A percentile compares a stretch with the other conserved stretches of the same genome.
phyloP scores from a whole-genome alignment of 2,329 filamentous ascomycete species.

The Penicillium sp. region DNA sequence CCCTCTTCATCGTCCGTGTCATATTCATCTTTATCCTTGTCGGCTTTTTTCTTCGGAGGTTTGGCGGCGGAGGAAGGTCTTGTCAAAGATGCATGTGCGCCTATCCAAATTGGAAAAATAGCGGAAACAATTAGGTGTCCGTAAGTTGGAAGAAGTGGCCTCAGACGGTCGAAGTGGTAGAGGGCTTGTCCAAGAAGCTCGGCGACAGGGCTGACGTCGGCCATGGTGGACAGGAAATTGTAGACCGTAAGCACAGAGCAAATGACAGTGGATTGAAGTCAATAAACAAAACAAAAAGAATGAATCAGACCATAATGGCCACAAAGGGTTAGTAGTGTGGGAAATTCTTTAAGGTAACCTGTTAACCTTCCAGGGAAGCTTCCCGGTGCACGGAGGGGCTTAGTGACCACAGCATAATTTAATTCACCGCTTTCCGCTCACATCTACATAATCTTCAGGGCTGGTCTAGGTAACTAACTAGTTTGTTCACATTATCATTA shows the following conservation, averaged over 20 bases:
- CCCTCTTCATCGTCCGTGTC: conserved; percentile 52
- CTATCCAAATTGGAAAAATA: conserved; percentile 78
- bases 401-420: background rate
- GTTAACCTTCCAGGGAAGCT: conserved; percentile 19
- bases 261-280: background rate
- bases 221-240: conserved; percentile 26
- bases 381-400: background rate
- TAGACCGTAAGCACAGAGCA: background rate
- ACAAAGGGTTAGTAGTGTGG: background rate
- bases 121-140: conserved; percentile 66
- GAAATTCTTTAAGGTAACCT: conserved; percentile 13
- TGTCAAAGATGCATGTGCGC: conserved; percentile 79
- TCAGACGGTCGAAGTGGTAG: conserved; percentile 46
- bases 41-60: conserved; percentile 53
- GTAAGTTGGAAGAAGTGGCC: conserved; percentile 56
- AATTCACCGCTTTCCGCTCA: background rate
- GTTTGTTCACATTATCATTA: no score
- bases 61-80: conserved; percentile 76
- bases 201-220: conserved; percentile 37
- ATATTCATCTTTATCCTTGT: conserved; percentile 26
- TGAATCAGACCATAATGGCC: conserved; percentile 18
- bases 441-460: background rate
- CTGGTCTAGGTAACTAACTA: no score
- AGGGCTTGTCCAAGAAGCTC: conserved; percentile 43
- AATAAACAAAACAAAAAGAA: background rate